Evolutionary conservation across 148 eudicot species (phyloP).

Genomic region (Rhododendron williamsianum): DNA sequence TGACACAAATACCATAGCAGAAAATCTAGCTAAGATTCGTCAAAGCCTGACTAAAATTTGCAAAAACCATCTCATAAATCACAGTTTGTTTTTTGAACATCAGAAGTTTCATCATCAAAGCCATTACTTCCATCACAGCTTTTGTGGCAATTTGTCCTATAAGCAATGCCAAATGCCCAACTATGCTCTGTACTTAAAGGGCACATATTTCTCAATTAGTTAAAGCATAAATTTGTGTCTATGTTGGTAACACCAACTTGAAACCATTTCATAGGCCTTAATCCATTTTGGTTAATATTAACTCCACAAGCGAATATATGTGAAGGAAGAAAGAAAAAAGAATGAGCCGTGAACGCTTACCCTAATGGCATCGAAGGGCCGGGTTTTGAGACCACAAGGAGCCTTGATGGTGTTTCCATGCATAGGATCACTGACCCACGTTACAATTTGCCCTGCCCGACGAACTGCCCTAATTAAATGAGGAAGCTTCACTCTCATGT

Average conservation of each 20-base stretch:
- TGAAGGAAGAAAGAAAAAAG: neutral
- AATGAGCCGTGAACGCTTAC: slow-evolving; percentile 27
- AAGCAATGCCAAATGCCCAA: neutral
- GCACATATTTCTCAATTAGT: neutral
- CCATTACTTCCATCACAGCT: neutral
- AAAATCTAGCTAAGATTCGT: neutral
- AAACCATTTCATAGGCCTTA: neutral
- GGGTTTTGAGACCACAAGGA: slow-evolving; percentile 91
- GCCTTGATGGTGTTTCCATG: slow-evolving; percentile 94
- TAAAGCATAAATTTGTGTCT: neutral
- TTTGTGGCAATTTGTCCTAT: neutral
- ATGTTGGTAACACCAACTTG: neutral
- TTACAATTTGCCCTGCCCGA: slow-evolving; percentile 81
- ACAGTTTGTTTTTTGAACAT: neutral
- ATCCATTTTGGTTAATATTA: neutral
- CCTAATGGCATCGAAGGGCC: slow-evolving; percentile 90
- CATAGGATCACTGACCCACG: slow-evolving; percentile 98
- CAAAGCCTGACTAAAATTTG: neutral
- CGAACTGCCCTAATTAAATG: slow-evolving; percentile 92
- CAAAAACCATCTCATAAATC: neutral
- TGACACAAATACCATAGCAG: neutral
- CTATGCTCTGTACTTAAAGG: neutral
- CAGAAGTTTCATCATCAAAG: neutral
- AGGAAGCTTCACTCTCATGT: slow-evolving; percentile 98
- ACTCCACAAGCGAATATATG: neutral